Percentiles rank a stretch among this genome's conserved stretches.
These are phyloP conservation scores for Calonectria hongkongensis DNA, from an alignment of 2,329 filamentous ascomycete genomes.

Conservation along the genomic window DNA sequence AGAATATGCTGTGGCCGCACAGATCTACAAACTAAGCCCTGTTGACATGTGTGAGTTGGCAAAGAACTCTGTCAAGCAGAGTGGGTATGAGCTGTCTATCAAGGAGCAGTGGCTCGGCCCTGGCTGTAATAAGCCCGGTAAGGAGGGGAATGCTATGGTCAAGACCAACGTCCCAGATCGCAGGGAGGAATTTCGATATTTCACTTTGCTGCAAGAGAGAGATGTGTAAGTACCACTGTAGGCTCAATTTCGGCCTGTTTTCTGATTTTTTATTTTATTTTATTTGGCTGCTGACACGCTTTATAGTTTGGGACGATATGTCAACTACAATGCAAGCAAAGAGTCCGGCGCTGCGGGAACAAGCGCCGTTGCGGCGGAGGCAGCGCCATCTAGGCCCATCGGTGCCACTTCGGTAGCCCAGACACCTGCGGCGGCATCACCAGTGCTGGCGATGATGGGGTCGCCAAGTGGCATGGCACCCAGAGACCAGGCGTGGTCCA, in stretches of 20 bases:
- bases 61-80: conserved; percentile 96
- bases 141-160: conserved; percentile 90
- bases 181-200: conserved; percentile 90
- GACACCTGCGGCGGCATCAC: conserved; percentile 37
- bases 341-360: conserved; percentile 45
- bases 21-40: conserved; percentile 97
- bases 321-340: conserved; percentile 57
- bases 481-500: conserved; percentile 61
- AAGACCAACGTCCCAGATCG: conserved; percentile 98
- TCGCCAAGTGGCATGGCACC: conserved; percentile 48
- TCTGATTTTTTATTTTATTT: too few species aligned
- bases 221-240: conserved; percentile 78
- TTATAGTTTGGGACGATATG: conserved; percentile 66
- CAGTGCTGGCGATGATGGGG: conserved; percentile 44
- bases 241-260: background rate
- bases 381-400: conserved; percentile 41
- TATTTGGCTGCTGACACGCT: conserved; percentile 28
- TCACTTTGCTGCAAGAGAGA: conserved; percentile 89
- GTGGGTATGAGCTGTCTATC: conserved; percentile 90
- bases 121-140: conserved; percentile 85
- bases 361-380: conserved; percentile 46
- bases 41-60: conserved; percentile 99
- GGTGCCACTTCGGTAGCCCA: conserved; percentile 31
- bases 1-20: conserved; percentile 97
- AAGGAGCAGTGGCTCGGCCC: conserved; percentile 94